Percentiles rank a stretch among this genome's conserved stretches.
These are phyloP conservation scores for Seiridium cupressi DNA, from an alignment of 2,329 filamentous ascomycete genomes.

Conservation along the genomic window DNA sequence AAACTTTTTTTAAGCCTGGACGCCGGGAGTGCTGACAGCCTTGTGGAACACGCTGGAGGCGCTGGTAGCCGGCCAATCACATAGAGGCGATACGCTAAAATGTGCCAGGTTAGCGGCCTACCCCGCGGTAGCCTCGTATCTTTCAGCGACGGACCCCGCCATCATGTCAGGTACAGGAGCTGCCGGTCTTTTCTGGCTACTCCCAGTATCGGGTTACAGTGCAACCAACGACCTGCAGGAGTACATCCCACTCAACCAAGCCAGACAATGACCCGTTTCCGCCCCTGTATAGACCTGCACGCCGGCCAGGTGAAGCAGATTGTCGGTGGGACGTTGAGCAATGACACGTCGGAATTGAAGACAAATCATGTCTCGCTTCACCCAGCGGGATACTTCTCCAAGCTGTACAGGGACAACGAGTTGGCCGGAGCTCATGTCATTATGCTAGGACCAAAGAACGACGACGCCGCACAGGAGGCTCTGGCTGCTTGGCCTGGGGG, in stretches of 20 bases:
- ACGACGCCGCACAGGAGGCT: slow-evolving; percentile 74
- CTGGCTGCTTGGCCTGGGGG: slow-evolving; percentile 74
- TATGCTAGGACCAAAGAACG: slow-evolving; percentile 89
- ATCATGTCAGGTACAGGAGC: not conserved
- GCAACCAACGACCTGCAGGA: too few relatives aligned
- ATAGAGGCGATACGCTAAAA: not conserved
- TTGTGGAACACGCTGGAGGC: not conserved
- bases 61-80: not conserved
- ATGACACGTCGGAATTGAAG: slow-evolving; percentile 63
- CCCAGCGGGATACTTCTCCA: slow-evolving; percentile 77
- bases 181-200: too few relatives aligned
- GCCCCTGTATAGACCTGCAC: slow-evolving; percentile 96
- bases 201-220: too few relatives aligned
- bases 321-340: slow-evolving; percentile 87
- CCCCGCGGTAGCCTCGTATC: slow-evolving; percentile 5
- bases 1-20: not conserved
- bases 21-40: too few relatives aligned
- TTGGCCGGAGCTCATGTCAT: slow-evolving; percentile 88
- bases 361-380: slow-evolving; percentile 92
- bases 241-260: not conserved
- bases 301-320: slow-evolving; percentile 99
- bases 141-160: slow-evolving; percentile 11
- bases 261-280: slow-evolving; percentile 79
- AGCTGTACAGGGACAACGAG: slow-evolving; percentile 72
- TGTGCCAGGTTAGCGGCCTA: not conserved